Conservation (phyloP, 306 rosid species). For the Cajanus cajan region DNA sequence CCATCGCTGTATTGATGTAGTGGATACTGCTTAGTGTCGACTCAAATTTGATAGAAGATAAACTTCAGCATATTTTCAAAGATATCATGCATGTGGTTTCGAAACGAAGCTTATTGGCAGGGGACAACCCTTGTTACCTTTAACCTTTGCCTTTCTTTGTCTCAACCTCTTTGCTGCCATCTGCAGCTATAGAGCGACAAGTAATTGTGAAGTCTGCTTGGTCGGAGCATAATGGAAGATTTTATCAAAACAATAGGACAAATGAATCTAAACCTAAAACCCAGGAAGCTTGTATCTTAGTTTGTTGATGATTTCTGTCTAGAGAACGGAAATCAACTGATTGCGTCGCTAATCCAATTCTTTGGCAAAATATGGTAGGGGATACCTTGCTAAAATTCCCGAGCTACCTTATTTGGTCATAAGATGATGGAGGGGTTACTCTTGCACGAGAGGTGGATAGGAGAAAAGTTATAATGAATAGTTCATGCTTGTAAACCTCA, state of each 20-base stretch:
- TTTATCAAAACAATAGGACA: slow-evolving; percentile 8
- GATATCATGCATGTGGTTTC: not conserved
- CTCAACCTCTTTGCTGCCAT: slow-evolving; percentile 4
- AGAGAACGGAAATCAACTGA: slow-evolving; percentile 21
- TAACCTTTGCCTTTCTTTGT: not conserved
- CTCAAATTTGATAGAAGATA: slow-evolving; percentile 23
- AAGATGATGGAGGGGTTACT: not conserved
- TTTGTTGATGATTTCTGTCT: not conserved
- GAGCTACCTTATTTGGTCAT: not conserved
- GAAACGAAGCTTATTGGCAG: not conserved
- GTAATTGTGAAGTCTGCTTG: slow-evolving; percentile 26
- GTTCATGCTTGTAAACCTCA: not conserved
- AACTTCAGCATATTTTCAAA: not conserved
- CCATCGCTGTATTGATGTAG: slow-evolving; percentile 49
- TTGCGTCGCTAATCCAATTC: slow-evolving; percentile 1
- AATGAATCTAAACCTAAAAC: not conserved
- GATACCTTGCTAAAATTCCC: slow-evolving; percentile 4
- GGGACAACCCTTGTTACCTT: not conserved
- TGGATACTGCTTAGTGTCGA: slow-evolving; percentile 18
- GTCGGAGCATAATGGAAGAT: not conserved
- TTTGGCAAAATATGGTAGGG: slow-evolving; percentile 19
- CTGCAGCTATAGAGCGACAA: slow-evolving; percentile 36
- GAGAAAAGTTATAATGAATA: slow-evolving; percentile 13
- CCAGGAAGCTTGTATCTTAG: slow-evolving; percentile 16
- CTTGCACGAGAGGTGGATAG: slow-evolving; percentile 7